phyloP scores from a whole-genome alignment of 176 grass and related monocot species.

The Oryza glumipatula region DNA sequence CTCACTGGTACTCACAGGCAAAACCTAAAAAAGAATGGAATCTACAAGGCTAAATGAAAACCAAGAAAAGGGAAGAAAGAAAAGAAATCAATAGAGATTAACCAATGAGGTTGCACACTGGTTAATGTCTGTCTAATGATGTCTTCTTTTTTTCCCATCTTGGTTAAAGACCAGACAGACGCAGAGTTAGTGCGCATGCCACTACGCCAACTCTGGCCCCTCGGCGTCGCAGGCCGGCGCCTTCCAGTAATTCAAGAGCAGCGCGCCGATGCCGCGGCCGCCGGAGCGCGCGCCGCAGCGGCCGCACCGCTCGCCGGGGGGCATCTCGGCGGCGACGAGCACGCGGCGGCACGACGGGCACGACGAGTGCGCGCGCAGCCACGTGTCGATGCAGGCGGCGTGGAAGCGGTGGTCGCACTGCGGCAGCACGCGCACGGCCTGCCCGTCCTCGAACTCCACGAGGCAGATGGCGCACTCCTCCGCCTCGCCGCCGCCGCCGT shows the following conservation, averaged over 20 bases:
- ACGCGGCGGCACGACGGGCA: slow-evolving; percentile 74
- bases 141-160: slow-evolving; percentile 6
- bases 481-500: slow-evolving; percentile 15
- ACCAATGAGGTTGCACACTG: slow-evolving; percentile 23
- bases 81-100: not conserved
- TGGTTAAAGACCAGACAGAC: not conserved
- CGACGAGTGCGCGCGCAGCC: slow-evolving; percentile 68
- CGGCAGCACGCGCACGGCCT: slow-evolving; percentile 69
- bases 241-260: slow-evolving; percentile 35
- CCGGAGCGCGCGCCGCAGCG: slow-evolving; percentile 48
- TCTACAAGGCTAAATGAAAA: slow-evolving; percentile 15
- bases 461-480: slow-evolving; percentile 81
- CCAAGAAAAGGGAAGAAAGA: not conserved
- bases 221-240: slow-evolving; percentile 32
- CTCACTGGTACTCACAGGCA: not conserved
- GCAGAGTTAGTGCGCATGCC: slow-evolving; percentile 36
- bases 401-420: slow-evolving; percentile 75
- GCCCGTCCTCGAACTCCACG: slow-evolving; percentile 61
- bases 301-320: slow-evolving; percentile 38
- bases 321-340: slow-evolving; percentile 46
- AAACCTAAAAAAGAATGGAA: slow-evolving; percentile 39
- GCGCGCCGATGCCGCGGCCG: slow-evolving; percentile 28
- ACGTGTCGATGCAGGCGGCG: slow-evolving; percentile 67
- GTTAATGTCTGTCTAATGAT: not conserved
- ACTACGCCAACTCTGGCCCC: slow-evolving; percentile 44